Evolutionary conservation across 139 green algal genomes (phyloP), one percentile per base, ranked within the genome.

Genomic region (Mychonastes homosphaera): DNA sequence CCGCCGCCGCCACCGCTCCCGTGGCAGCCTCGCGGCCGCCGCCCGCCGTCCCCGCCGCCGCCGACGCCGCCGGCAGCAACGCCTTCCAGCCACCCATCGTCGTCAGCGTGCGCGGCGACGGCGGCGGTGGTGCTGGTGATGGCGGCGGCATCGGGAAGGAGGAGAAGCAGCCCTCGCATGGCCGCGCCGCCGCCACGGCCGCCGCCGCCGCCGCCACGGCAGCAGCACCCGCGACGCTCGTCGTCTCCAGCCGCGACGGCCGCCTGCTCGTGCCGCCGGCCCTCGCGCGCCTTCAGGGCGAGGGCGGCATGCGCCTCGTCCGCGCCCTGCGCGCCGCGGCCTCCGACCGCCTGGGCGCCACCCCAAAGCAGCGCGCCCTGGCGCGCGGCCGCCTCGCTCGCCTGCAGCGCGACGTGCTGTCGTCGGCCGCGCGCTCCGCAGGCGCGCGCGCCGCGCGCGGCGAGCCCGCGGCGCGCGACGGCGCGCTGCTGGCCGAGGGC

Each of bases 391-490:
- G n/a, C n/a, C n/a, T n/a, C n/a, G n/a, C n/a, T n/a, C n/a, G 47
- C 19, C 26, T 16, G 16, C 53, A 39, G 35, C 53, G 19, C 26
- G 13, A 38, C 18, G 18, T 40, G 23, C 54, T 36, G 40, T 39
- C 57, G 32, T 10, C 28, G 51, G 49, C 19, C 9, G 41, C 19
- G 7, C 8, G 23, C 41, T 27, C 26, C 47, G 57, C 44, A 48
- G 2, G 2, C 8, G 12, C 28, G 32, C 8, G 24, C 10, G 61
- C 50, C 1, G 40, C 30, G 9, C 32, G 45, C 6, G 63, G 63
- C 53, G 53, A 70, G 45, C 53, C 53, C 36, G 71, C 71, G 4
- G 62, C 57, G 15, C 34, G 71, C 5, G 71, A n/a, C n/a, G n/a
- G n/a, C n/a, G n/a, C n/a, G n/a, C n/a, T n/a, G n/a, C n/a, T n/a